Evolutionary conservation across 139 green algal genomes (phyloP).

Genomic region (Micromonas pusilla): DNA sequence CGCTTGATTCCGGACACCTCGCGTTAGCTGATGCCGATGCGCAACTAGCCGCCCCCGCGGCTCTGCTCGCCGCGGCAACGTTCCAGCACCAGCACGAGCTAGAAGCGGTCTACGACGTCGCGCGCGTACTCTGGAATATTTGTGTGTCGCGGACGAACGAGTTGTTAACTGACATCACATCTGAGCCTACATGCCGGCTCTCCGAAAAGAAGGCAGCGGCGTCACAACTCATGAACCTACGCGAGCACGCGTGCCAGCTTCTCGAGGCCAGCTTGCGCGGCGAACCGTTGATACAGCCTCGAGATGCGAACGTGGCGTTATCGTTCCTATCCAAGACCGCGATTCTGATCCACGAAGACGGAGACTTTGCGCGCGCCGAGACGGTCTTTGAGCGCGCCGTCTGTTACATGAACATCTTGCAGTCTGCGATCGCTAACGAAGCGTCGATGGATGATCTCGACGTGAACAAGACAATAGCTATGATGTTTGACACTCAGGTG

Average conservation of each 20-base stretch:
- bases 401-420: not conserved
- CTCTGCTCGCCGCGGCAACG: too few species aligned
- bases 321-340: not conserved
- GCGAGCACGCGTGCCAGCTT: not conserved
- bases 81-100: too few species aligned
- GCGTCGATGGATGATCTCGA: too few species aligned
- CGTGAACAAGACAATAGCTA: too few species aligned
- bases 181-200: too few species aligned
- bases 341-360: not conserved
- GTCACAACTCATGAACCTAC: not conserved
- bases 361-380: not conserved
- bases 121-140: not conserved
- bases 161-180: not conserved
- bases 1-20: too few species aligned
- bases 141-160: not conserved
- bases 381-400: not conserved
- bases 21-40: too few species aligned
- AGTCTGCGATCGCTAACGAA: too few species aligned
- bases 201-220: not conserved
- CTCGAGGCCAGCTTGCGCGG: not conserved
- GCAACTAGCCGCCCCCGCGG: too few species aligned
- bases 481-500: too few species aligned
- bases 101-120: not conserved
- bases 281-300: not conserved
- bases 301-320: not conserved